Evolutionary conservation across 495 filamentous ascomycete species (phyloP), one percentile per base, ranked within the genome.

Genomic region (Ascobolus immersus): DNA sequence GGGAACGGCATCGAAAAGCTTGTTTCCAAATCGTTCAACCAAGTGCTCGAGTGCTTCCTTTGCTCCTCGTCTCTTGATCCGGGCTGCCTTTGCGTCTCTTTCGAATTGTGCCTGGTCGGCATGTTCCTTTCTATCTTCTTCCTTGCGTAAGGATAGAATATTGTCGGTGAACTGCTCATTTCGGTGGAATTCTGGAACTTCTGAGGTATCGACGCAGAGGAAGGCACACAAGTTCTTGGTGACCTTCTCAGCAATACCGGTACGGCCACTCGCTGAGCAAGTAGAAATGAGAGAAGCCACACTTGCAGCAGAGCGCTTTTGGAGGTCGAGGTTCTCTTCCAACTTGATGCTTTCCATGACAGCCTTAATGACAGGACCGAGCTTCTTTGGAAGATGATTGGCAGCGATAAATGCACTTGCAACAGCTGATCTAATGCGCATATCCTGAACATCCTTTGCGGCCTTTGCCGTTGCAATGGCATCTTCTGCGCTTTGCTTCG

Each of bases 261-360:
- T 63, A 31, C 78, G 73, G 6, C 75, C 70, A 6, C 67, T 62
- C 9, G 64, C 62, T 5, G 77, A 78, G 44, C 93, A 82, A 17
- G 81, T 62, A 38, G 73, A 67, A n/a, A 96, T 69, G n/a, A 93
- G 61, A 13, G 64, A 57, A 4, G 78, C 76, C 21, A 93, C 69
- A 11, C 80, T 77, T 5, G 61, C 63, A 5, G 81, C 79, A 17
- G 89, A 92, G 18, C 84, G 77, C 41, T 69, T 67, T 49, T 96
- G 86, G 23, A 96, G 60, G 41, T 91, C 79, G 21, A 73, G 48
- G 42, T 84, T 93, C 44, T 94, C 84, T 52, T 96, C 86, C 20
- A 68, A 65, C 57, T 94, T 94, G 50, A 94, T 68, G 48, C 82
- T 93, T 44, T 96, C 86, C 84, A 94, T 96, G 53, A 93, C 76